Percentiles rank a stretch among this genome's conserved stretches.
Conservation (phyloP, 192 early-diverging fungal species). For the Umbelopsis vinacea region DNA sequence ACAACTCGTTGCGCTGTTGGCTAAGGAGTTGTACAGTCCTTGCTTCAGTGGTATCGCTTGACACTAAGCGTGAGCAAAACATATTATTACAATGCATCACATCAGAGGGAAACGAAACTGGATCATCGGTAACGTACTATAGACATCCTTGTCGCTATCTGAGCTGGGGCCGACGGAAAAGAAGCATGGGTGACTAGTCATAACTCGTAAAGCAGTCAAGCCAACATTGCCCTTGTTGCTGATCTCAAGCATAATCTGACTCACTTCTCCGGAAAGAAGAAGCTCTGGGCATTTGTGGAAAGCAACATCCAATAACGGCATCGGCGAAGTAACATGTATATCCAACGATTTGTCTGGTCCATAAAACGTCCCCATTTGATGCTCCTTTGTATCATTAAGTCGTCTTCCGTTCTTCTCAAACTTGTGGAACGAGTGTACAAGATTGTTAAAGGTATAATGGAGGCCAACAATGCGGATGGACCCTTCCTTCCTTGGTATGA, state of each 20-base stretch:
- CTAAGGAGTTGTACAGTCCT: conserved; percentile 28
- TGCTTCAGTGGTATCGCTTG: conserved; percentile 16
- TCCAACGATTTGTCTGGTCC: conserved; percentile 73
- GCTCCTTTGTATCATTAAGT: conserved; percentile 77
- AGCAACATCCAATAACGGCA: conserved; percentile 82
- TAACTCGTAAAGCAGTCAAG: conserved; percentile 70
- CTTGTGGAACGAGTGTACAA: conserved; percentile 69
- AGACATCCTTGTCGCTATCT: conserved; percentile 45
- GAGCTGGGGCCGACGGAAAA: conserved; percentile 67
- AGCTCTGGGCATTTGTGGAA: conserved; percentile 80
- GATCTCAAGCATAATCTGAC: conserved; percentile 71
- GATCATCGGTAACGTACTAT: conserved; percentile 31
- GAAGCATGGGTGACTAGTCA: conserved; percentile 88
- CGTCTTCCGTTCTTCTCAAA: conserved; percentile 74
- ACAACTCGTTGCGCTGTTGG: conserved; percentile 56
- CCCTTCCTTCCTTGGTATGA: conserved; percentile 79
- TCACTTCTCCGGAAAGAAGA: conserved; percentile 85
- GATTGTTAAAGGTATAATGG: conserved; percentile 76
- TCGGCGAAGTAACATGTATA: conserved; percentile 74
- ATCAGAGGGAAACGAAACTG: neutral
- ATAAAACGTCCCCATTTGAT: conserved; percentile 61
- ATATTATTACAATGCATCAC: no score
- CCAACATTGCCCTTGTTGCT: conserved; percentile 83
- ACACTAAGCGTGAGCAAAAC: neutral
- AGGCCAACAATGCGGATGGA: conserved; percentile 74